Evolutionary conservation across 2,329 filamentous ascomycete genomes (phyloP).

Genomic region (Cryphonectria naterciae): DNA sequence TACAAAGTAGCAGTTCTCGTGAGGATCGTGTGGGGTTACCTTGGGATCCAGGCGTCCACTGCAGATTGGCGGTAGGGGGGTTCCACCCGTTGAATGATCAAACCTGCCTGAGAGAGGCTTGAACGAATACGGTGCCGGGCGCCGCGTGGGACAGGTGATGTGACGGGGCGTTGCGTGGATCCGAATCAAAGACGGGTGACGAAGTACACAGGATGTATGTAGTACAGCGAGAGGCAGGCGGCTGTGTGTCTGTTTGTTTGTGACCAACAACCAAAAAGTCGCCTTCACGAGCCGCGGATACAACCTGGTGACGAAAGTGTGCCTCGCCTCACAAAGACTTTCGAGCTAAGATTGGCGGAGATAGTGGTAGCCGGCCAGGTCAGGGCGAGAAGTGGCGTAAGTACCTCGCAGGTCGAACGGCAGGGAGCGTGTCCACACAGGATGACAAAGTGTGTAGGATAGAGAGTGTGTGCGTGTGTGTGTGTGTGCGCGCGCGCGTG

Average conservation of each 20-base stretch:
- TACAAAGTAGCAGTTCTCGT: constrained; percentile 1
- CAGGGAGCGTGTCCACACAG: constrained; percentile 9
- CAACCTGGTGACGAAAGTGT: constrained; percentile 18
- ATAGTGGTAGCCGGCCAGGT: constrained; percentile 10
- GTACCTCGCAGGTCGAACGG: constrained; percentile 25
- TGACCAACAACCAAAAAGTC: constrained; percentile 11
- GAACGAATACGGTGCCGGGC: constrained; percentile 26
- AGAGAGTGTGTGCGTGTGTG: neutral
- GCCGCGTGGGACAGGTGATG: constrained; percentile 28
- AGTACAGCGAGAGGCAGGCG: constrained; percentile 22
- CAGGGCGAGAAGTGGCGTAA: neutral
- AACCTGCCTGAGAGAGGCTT: constrained; percentile 19
- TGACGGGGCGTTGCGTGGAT: constrained; percentile 27
- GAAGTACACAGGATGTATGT: constrained; percentile 21
- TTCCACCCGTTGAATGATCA: constrained; percentile 25
- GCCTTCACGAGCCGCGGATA: constrained; percentile 20
- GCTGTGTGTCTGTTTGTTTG: constrained; percentile 7
- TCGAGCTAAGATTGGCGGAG: constrained; percentile 11
- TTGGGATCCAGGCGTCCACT: constrained; percentile 13
- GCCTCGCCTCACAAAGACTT: constrained; percentile 16
- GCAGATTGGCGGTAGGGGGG: constrained; percentile 19
- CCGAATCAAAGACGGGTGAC: constrained; percentile 17
- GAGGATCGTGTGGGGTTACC: constrained; percentile 30
- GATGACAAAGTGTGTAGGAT: neutral
- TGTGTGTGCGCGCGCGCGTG: neutral